phyloP scores from a whole-genome alignment of 495 filamentous ascomycete species.

The Haplographium delicatum region DNA sequence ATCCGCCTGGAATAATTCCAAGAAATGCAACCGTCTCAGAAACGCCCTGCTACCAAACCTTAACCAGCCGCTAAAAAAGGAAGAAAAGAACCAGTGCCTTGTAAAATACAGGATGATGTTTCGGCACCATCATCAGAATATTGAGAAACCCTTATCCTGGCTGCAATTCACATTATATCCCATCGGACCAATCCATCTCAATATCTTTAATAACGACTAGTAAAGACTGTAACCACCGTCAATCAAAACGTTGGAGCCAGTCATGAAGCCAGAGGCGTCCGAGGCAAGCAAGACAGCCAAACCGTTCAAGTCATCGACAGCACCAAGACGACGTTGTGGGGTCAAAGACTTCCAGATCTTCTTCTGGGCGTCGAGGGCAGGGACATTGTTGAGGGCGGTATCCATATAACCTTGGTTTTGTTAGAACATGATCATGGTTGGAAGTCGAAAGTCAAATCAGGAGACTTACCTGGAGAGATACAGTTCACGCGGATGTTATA shows the following conservation, averaged over 20 bases:
- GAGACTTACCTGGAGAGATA: constrained; percentile 55
- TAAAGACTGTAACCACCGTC: constrained; percentile 56
- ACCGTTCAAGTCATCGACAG: constrained; percentile 67
- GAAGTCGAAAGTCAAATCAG: not conserved
- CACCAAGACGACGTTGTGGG: constrained; percentile 67
- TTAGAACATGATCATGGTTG: not conserved
- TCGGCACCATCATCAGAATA: too few relatives aligned
- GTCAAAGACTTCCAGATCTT: constrained; percentile 72
- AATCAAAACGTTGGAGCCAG: constrained; percentile 69
- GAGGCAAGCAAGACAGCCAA: constrained; percentile 74
- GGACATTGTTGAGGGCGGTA: constrained; percentile 67
- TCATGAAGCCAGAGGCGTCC: constrained; percentile 71
- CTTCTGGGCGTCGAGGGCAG: constrained; percentile 69
- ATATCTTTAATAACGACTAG: constrained; percentile 17
- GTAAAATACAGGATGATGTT: not conserved
- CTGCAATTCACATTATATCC: too few relatives aligned
- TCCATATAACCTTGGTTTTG: constrained; percentile 59
- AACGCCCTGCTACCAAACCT: too few relatives aligned
- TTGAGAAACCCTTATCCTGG: too few relatives aligned
- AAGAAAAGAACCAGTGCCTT: not conserved
- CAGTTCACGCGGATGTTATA: constrained; percentile 71
- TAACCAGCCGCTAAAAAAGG: too few relatives aligned
- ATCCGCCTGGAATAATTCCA: too few relatives aligned
- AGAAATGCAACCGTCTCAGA: too few relatives aligned
- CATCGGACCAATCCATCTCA: not conserved